Conservation (phyloP, 257 asterid species). For the Jasminum sambac region DNA sequence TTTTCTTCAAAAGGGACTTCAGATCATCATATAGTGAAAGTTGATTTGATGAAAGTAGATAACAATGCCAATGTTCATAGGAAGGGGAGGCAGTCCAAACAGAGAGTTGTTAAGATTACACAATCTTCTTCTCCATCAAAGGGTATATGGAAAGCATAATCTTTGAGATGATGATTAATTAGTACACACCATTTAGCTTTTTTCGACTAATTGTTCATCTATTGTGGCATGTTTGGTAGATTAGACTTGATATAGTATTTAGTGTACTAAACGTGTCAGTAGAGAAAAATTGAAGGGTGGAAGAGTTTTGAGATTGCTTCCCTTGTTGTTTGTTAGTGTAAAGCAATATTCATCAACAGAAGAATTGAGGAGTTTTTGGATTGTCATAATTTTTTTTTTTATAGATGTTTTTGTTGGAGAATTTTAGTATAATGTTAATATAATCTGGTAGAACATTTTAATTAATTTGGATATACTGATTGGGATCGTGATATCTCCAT, state of each 20-base stretch:
- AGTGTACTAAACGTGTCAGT: background rate
- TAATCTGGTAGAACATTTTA: no score
- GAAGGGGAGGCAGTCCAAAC: slow-evolving; percentile 38
- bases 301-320: slow-evolving; percentile 16
- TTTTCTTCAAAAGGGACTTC: slow-evolving; percentile 93
- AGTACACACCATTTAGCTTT: background rate
- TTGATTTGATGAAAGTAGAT: slow-evolving; percentile 58
- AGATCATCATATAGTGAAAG: slow-evolving; percentile 95
- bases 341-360: slow-evolving; percentile 4
- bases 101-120: slow-evolving; percentile 56
- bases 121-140: slow-evolving; percentile 59
- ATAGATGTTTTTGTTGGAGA: no score
- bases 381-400: no score
- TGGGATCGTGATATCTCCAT: no score
- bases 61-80: slow-evolving; percentile 25
- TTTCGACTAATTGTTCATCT: slow-evolving; percentile 9
- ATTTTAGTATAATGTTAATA: no score
- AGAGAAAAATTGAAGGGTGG: slow-evolving; percentile 2
- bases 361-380: no score
- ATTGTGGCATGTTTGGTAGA: background rate
- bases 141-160: slow-evolving; percentile 64
- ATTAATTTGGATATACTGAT: no score
- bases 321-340: slow-evolving; percentile 12
- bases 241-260: background rate
- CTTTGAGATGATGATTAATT: slow-evolving; percentile 28